Evolutionary conservation across 2,329 filamentous ascomycete species (phyloP).

Genomic region (Fusarium albidum): DNA sequence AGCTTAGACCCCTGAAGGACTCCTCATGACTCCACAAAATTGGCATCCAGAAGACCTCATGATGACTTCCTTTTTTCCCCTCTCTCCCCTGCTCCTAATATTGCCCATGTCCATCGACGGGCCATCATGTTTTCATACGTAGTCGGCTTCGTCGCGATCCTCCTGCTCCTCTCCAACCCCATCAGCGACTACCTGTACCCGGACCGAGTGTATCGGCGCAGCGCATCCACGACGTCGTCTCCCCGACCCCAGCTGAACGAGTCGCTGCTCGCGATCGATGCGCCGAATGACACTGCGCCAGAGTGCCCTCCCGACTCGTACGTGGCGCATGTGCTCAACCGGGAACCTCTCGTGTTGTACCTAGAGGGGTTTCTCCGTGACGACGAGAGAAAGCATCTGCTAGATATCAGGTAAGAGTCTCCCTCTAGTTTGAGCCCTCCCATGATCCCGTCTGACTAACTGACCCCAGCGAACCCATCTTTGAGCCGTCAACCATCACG

Average conservation of each 20-base stretch:
- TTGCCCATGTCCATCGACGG: not conserved
- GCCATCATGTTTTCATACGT: slow-evolving; percentile 56
- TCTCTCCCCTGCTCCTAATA: not conserved
- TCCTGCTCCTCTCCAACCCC: slow-evolving; percentile 56
- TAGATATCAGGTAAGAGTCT: slow-evolving; percentile 58
- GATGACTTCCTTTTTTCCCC: slow-evolving; percentile 3
- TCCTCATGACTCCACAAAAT: slow-evolving; percentile 3
- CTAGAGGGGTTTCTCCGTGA: slow-evolving; percentile 59
- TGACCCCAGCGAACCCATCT: slow-evolving; percentile 53
- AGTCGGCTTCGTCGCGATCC: slow-evolving; percentile 50
- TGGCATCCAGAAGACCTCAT: slow-evolving; percentile 10
- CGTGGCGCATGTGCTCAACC: slow-evolving; percentile 56
- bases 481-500: slow-evolving; percentile 60
- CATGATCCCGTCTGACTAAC: slow-evolving; percentile 3
- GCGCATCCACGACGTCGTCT: slow-evolving; percentile 40
- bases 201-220: slow-evolving; percentile 19
- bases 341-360: slow-evolving; percentile 62
- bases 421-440: no score
- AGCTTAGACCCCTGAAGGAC: slow-evolving; percentile 11
- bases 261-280: slow-evolving; percentile 59
- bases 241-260: slow-evolving; percentile 58
- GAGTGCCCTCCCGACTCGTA: slow-evolving; percentile 53
- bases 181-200: slow-evolving; percentile 49
- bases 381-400: slow-evolving; percentile 55
- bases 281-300: slow-evolving; percentile 45